Evolutionary conservation across 306 rosid species (phyloP), one percentile per base, ranked within the genome.

Genomic region (Abrus pulchellus): DNA sequence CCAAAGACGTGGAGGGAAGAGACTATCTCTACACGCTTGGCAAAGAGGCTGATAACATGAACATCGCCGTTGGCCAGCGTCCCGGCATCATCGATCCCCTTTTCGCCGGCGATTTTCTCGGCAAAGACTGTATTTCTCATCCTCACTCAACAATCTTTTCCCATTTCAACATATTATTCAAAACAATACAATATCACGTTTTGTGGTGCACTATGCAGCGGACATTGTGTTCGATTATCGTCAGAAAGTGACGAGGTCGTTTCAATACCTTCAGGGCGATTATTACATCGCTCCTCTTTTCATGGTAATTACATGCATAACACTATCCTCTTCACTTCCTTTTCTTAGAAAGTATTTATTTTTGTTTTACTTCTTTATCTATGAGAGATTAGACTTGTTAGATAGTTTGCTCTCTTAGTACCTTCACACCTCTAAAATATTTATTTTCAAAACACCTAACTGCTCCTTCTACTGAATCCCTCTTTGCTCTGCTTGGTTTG

Each of bases 201-300:
- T 47, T 47, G 9, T 8, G 11, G 6, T 13, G 7, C 59, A 7
- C 47, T 1, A 0, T 84, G 81, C 81, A 92, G 97, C 99, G 20
- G 98, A 95, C 85, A 90, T 95, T 75, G 99, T 95, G 34, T 95
- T 95, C 75, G 99, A 95, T 87, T 95, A 93, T 76, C 99, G 99
- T 49, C 99, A 95, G 69, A 95, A 93, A 88, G 91, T 75, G 20
- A 95, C 98, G 0, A 88, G 94, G 85, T 90, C 99, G 29, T 95
- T 95, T 53, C 69, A 90, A 79, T 82, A 95, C 81, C 92, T 93
- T 55, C 93, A 90, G 82, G 99, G 98, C 27, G 99, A 95, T 86
- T 95, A 93, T 70, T 91, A 91, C 87, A 93, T 95, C 49, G 97
- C 99, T 45, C 98, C 99, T 80, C 73, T 89, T 79, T 95, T 95